A percentile compares a stretch with the other conserved stretches of the same genome.
Conservation (phyloP, 345 rosid genomes). For the rapeseed (Brassica napus) region DNA sequence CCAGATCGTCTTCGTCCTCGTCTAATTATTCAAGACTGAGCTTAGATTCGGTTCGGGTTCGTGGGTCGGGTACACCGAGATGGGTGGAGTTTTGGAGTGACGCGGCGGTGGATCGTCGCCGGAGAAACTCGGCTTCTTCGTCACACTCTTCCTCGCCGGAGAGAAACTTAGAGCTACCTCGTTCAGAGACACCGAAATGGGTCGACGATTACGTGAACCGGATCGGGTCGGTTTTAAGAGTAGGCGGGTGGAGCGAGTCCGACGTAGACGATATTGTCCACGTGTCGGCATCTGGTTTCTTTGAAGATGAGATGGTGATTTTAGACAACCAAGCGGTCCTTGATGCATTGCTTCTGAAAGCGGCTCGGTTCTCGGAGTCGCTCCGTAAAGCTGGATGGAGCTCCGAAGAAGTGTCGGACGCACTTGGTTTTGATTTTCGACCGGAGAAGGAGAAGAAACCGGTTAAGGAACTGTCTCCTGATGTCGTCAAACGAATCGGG, state of each 20-base stretch:
- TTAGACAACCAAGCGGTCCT: constrained; percentile 76
- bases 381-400: constrained; percentile 96
- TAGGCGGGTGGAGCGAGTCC: constrained; percentile 89
- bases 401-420: constrained; percentile 96
- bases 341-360: constrained; percentile 78
- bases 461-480: constrained; percentile 71
- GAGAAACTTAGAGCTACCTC: constrained; percentile 64
- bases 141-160: constrained; percentile 79
- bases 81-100: constrained; percentile 99
- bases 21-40: constrained; percentile 61
- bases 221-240: constrained; percentile 80
- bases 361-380: constrained; percentile 83
- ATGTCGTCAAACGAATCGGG: constrained; percentile 65
- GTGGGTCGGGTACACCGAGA: constrained; percentile 60
- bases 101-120: constrained; percentile 74
- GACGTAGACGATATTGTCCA: constrained; percentile 72
- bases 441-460: constrained; percentile 77
- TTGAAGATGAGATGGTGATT: constrained; percentile 75
- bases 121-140: constrained; percentile 55
- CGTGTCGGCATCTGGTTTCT: constrained; percentile 86
- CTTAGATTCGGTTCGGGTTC: constrained; percentile 53
- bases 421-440: constrained; percentile 77
- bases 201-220: constrained; percentile 72
- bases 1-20: constrained; percentile 41
- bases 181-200: constrained; percentile 73